Evolutionary conservation across 352 stramenopile genomes (phyloP), one percentile per base, ranked within the genome.

Genomic region (Pythium oligandrum): DNA sequence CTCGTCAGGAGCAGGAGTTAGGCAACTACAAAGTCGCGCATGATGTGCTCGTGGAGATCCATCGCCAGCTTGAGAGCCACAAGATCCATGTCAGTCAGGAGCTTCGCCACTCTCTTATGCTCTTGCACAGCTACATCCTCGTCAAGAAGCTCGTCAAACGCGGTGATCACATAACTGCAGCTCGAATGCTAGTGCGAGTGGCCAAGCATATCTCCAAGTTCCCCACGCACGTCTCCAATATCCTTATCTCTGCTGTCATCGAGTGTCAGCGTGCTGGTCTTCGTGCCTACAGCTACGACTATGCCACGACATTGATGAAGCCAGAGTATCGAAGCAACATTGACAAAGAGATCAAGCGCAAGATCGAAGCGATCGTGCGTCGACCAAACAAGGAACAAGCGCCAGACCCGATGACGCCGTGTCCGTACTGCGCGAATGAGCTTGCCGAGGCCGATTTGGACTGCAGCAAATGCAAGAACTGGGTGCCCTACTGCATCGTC

Each of bases 301-400:
- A 95, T 65, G 93, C 93, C 5, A 90, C 77, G 12, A 90, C 78
- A 38, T 77, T 97, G 45, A 96, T 98, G 88, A 73, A 78, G 11
- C 86, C 87, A 9, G 90, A 97, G 63, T 84, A 97, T 63, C 84
- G 89, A 49, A 86, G 75, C 51, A 75, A 71, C 10, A 94, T 94
- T 55, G 85, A 95, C 71, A 93, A 91, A 51, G 80, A 95, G 48
- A 95, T 95, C 61, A 88, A 88, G 60, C 86, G 83, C 54, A 98
- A 98, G 68, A 98, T 98, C 59, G 91, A 98, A 70, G 83, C 86
- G 11, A 97, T 98, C 46, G 89, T 98, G 9, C 85, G 93, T 35
- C 81, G 83, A n/a, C 85, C 88, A 26, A 95, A 95, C 63, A 88
- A 90, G 65, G 89, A 98, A 35, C 85, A 96, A 55, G 55, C 70